A percentile compares a stretch with the other conserved stretches of the same genome.
phyloP scores from a whole-genome alignment of 495 filamentous ascomycete genomes.

The Articulospora tetracladia region DNA sequence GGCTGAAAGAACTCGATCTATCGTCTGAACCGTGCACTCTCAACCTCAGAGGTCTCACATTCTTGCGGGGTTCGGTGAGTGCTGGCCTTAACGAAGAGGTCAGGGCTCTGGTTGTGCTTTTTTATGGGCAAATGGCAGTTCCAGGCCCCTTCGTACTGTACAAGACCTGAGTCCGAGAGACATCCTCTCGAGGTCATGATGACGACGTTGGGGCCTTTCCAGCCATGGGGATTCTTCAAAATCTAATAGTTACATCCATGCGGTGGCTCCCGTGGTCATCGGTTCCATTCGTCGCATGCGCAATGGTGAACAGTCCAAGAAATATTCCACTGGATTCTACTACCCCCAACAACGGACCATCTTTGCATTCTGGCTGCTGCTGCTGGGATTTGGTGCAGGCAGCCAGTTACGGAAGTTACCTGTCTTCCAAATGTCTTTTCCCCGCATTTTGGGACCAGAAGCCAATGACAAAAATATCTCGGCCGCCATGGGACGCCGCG shows the following conservation, averaged over 20 bases:
- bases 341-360: background rate
- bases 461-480: background rate
- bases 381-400: background rate
- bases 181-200: background rate
- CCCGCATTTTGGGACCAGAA: background rate
- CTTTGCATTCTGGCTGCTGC: background rate
- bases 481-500: background rate
- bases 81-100: background rate
- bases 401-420: background rate
- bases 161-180: background rate
- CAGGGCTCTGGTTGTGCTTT: background rate
- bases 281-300: background rate
- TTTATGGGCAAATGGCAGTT: background rate
- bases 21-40: background rate
- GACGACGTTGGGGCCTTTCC: background rate
- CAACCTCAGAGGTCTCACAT: background rate
- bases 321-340: background rate
- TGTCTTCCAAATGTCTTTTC: background rate
- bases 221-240: background rate
- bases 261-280: background rate
- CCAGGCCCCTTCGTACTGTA: background rate
- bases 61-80: background rate
- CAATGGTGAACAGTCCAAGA: background rate
- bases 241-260: background rate
- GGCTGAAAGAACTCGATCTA: background rate